Evolutionary conservation across 2,329 filamentous ascomycete genomes (phyloP).

Genomic region (Ophiostoma sp.): DNA sequence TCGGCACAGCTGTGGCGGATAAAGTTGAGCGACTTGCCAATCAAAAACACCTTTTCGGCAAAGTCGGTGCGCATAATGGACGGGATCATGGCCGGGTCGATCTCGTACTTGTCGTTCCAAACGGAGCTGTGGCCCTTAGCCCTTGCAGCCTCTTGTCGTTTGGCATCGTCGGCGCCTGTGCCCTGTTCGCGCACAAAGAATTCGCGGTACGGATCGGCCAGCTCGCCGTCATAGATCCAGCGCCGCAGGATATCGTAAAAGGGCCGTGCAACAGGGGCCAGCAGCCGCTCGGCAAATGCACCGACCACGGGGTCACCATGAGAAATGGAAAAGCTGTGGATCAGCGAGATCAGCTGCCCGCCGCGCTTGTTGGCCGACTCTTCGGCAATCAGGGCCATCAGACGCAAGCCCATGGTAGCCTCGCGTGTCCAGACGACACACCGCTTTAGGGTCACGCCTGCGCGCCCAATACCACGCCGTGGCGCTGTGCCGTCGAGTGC

Average conservation of each 20-base stretch:
- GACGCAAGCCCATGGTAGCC: slow-evolving; percentile 87
- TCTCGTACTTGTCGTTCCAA: slow-evolving; percentile 96
- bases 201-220: slow-evolving; percentile 92
- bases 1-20: slow-evolving; percentile 95
- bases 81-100: slow-evolving; percentile 82
- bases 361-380: slow-evolving; percentile 78
- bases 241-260: slow-evolving; percentile 95
- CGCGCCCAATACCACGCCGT: slow-evolving; percentile 72
- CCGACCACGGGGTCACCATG: slow-evolving; percentile 95
- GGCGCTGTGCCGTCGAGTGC: slow-evolving; percentile 69
- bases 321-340: slow-evolving; percentile 88
- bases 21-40: slow-evolving; percentile 97
- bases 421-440: slow-evolving; percentile 98
- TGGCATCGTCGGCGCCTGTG: slow-evolving; percentile 47
- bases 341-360: slow-evolving; percentile 88
- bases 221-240: slow-evolving; percentile 98
- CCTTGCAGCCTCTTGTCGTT: slow-evolving; percentile 44
- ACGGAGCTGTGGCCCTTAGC: slow-evolving; percentile 76
- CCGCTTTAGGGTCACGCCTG: slow-evolving; percentile 89
- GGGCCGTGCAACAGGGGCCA: slow-evolving; percentile 83
- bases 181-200: slow-evolving; percentile 92
- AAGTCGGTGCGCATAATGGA: slow-evolving; percentile 93
- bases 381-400: slow-evolving; percentile 94
- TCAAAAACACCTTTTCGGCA: slow-evolving; percentile 93
- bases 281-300: slow-evolving; percentile 84